Conservation (phyloP, 371 early-diverging fungal genomes). For the Lichtheimia ornata region DNA sequence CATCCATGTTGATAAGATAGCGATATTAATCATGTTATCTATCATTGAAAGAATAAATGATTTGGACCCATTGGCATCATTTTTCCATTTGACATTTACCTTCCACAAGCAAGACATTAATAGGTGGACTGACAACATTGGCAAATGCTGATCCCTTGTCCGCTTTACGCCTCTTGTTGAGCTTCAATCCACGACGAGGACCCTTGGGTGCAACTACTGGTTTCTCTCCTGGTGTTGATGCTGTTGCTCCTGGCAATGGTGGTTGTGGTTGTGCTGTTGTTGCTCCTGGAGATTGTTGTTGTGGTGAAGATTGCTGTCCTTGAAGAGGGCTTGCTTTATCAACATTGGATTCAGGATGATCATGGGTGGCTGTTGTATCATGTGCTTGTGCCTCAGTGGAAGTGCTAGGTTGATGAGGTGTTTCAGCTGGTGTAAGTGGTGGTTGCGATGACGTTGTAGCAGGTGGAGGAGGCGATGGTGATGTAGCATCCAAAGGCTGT, state of each 20-base stretch:
- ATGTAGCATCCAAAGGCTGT: not conserved
- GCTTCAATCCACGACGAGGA: conserved; percentile 19
- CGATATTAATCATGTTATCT: conserved; percentile 81
- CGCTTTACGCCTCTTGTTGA: conserved; percentile 39
- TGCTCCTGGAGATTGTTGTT: not conserved
- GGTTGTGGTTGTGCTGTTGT: not conserved
- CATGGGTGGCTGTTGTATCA: no score
- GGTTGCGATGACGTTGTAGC: not conserved
- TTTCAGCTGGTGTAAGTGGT: no score
- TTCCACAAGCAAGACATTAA: conserved; percentile 83
- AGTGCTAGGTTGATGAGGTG: no score
- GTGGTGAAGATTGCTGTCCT: not conserved
- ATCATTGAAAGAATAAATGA: not conserved
- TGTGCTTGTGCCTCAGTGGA: no score
- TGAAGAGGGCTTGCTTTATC: not conserved
- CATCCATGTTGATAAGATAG: conserved; percentile 76
- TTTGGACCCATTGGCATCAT: not conserved
- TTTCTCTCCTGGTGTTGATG: not conserved
- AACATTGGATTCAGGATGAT: no score
- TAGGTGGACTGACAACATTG: conserved; percentile 59
- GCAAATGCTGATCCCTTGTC: conserved; percentile 28
- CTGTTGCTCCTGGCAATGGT: not conserved
- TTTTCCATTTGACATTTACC: conserved; percentile 47
- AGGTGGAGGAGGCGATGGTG: not conserved
- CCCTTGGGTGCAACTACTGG: not conserved